Evolutionary conservation across 805 yeast genomes (phyloP).

Genomic region (Cephaloascus fragrans): DNA sequence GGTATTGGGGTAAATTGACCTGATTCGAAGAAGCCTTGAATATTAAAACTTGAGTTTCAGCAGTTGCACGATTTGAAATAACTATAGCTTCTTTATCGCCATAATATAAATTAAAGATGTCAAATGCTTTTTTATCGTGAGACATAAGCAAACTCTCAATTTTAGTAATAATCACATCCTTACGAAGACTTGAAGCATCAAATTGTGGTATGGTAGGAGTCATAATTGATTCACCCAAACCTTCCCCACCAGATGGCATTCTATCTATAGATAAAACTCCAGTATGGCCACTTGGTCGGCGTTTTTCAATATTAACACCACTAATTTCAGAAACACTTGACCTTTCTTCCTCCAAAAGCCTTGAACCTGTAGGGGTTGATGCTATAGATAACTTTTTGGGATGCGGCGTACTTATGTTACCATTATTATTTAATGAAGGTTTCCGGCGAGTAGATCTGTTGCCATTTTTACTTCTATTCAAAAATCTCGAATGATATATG

Average conservation of each 20-base stretch:
- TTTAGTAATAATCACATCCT: conserved; percentile 64
- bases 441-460: not conserved
- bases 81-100: conserved; percentile 55
- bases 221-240: conserved; percentile 28
- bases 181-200: conserved; percentile 32
- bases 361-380: conserved; percentile 31
- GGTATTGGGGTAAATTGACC: conserved; percentile 20
- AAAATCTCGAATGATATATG: conserved; percentile 47
- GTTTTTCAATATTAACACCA: conserved; percentile 10
- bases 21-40: conserved; percentile 25
- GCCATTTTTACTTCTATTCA: conserved; percentile 11
- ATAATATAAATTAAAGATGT: conserved; percentile 27
- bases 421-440: not conserved
- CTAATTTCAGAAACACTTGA: conserved; percentile 3
- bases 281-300: conserved; percentile 23
- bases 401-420: conserved; percentile 5
- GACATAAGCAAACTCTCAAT: conserved; percentile 32
- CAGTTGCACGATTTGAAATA: conserved; percentile 31
- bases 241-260: conserved; percentile 12
- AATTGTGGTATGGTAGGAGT: conserved; percentile 5
- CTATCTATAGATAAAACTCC: conserved; percentile 32
- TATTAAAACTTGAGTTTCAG: conserved; percentile 40
- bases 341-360: conserved; percentile 31
- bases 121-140: conserved; percentile 18
- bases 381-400: not conserved